Base-by-base conservation (phyloP, 2,329 filamentous ascomycete genomes). In the Pseudopithomyces chartarum region DNA sequence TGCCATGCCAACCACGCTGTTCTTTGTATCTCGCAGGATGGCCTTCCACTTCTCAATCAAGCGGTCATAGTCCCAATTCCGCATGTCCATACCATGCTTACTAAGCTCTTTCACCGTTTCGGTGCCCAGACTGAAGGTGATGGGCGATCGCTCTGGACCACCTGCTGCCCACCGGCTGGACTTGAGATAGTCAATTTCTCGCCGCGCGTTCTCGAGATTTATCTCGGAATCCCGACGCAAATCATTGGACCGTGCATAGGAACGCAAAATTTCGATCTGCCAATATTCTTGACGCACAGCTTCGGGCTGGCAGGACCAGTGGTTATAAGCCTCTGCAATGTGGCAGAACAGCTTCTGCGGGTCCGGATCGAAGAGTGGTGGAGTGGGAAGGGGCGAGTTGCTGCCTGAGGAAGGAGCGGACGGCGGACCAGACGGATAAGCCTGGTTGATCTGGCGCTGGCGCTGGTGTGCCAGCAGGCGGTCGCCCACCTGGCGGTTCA, bases 341-440 rank as follows among this genome's bases (percentile, higher is more conserved):
- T 98, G 94, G 56, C 89, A 84, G 39, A 85, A 81, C 32, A 93
- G 85, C 63, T 89, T 87, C 50, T 86, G 85, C 60, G 92, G 87
- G 49, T 94, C 61, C 82, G 85, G 40, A 81, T 89, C 58, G 78
- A 73, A 70, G 23, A 76, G 69, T 7, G 74, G 73, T 12, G 74
- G 71, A 1, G 73, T 75, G 7, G 75, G 70, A 17, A 76, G 65
- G 20, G 75, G 73, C 23, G 74, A 73, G 43, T 69, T 74, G 56
- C 56, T 56, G 13, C 66, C 63, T 3, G 69, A 69, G 33, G 70
- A 61, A 11, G 68, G 59, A 36, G 62, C 67, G 3, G 60, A 75
- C 45, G 57, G 70, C 23, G 52, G 51, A 23, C 64, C 64, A 10
- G 65, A 52, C 2, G 73, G 73, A 54, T 71, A 73, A 17, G 68